Evolutionary conservation across 129 eudicot species (phyloP), one percentile per base, ranked within the genome.

Genomic region (Ambrosia trifida): DNA sequence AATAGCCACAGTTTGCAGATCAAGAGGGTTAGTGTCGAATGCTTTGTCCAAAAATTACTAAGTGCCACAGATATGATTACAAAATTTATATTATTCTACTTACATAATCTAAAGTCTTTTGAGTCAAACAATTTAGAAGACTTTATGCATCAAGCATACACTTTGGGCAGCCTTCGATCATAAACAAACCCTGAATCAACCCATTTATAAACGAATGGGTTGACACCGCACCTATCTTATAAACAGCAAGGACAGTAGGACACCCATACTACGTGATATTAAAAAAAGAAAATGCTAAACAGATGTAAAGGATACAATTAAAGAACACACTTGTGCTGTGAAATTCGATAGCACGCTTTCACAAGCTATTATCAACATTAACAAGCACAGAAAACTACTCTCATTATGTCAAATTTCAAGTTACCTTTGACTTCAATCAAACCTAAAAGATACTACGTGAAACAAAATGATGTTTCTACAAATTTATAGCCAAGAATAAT

Each of bases 71-170:
- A 14, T 60, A 33, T 33, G 45, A 60, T 31, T 60, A 33, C 12
- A 60, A 60, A 12, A 13, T 14, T 53, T 33, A 60, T 11, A 59
- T 58, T 59, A 59, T 59, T 59, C 31, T 59, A 59, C 65, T 13
- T 31, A 59, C 2, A 58, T 12, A 59, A 59, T 59, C 43, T 12
- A 14, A 14, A 1, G 5, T 6, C 16, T 62, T 35, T 35, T 11
- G 52, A 35, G 5, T 62, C 7, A 32, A 32, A 59, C 11, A 38
- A 30, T 31, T 59, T 61, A 35, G 28, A 6, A 61, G 28, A 20
- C 16, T 32, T 59, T 14, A 59, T 31, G 43, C 66, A 30, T 58
- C 35, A 13, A 33, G 32, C 11, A 13, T 60, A n/a, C 64, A 57
- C 40, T 57, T 24, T 57, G 64, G 40, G 35, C 36, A 3, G 24